phyloP scores from a whole-genome alignment of 805 yeast genomes.

The Yamadazyma scolyti region DNA sequence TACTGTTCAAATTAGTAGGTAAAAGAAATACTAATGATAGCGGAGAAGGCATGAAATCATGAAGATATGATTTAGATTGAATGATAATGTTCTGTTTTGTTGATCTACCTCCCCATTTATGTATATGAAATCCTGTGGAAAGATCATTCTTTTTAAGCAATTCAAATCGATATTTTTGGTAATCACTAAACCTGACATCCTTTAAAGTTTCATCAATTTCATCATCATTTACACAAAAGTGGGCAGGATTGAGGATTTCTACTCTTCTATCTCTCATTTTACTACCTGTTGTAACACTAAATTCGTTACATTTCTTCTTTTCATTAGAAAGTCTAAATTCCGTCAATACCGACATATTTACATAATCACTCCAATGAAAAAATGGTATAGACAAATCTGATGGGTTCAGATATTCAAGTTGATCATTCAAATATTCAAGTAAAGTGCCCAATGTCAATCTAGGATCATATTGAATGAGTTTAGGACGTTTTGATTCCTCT shows the following conservation, averaged over 20 bases:
- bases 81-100: constrained; percentile 21
- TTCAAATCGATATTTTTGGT: background rate
- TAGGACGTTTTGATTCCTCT: constrained; percentile 6
- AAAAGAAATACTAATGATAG: constrained; percentile 25
- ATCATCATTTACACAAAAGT: constrained; percentile 23
- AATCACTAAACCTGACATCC: background rate
- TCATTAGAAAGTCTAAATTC: constrained; percentile 9
- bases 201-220: constrained; percentile 12
- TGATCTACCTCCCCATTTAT: constrained; percentile 28
- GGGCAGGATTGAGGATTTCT: constrained; percentile 9
- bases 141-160: constrained; percentile 5
- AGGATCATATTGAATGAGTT: constrained; percentile 22
- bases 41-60: constrained; percentile 41
- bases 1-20: constrained; percentile 14
- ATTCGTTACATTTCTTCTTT: constrained; percentile 16
- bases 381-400: constrained; percentile 13
- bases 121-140: constrained; percentile 39
- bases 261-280: constrained; percentile 7
- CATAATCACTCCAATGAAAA: constrained; percentile 34
- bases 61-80: constrained; percentile 36
- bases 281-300: constrained; percentile 14
- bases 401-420: constrained; percentile 4
- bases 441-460: constrained; percentile 23
- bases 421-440: constrained; percentile 14
- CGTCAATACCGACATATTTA: constrained; percentile 20